Percentiles rank a stretch among this genome's conserved stretches.
phyloP scores from a whole-genome alignment of 2,329 filamentous ascomycete genomes.

The Falciphora oryzae region DNA sequence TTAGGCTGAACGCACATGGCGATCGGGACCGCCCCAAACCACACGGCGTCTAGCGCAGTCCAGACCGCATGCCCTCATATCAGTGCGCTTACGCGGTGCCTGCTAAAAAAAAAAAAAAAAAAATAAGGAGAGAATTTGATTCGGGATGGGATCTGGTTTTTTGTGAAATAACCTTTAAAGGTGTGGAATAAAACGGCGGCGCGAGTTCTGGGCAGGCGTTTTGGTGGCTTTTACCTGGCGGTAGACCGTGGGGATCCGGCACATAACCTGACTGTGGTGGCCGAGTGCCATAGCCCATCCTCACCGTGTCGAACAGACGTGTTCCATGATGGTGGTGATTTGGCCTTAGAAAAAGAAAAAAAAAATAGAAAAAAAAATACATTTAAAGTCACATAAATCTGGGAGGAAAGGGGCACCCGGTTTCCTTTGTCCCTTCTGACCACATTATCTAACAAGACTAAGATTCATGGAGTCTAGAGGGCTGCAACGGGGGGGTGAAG shows the following conservation, averaged over 20 bases:
- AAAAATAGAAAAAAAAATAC: background rate
- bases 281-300: background rate
- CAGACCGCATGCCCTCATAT: background rate
- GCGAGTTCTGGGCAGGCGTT: background rate
- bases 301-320: background rate
- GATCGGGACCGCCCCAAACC: constrained; percentile 15
- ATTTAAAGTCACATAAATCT: background rate
- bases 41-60: background rate
- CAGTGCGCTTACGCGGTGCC: background rate
- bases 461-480: background rate
- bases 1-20: constrained; percentile 49
- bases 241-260: background rate
- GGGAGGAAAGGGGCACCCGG: background rate
- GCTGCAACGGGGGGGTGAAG: no score
- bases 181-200: background rate
- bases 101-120: no score
- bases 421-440: background rate
- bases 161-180: background rate
- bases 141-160: background rate
- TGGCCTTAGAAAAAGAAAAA: background rate
- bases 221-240: background rate
- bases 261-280: background rate
- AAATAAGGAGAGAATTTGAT: background rate
- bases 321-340: background rate
- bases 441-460: background rate